phyloP scores from a whole-genome alignment of 192 early-diverging fungal species.

The Rhizophagus clarus region DNA sequence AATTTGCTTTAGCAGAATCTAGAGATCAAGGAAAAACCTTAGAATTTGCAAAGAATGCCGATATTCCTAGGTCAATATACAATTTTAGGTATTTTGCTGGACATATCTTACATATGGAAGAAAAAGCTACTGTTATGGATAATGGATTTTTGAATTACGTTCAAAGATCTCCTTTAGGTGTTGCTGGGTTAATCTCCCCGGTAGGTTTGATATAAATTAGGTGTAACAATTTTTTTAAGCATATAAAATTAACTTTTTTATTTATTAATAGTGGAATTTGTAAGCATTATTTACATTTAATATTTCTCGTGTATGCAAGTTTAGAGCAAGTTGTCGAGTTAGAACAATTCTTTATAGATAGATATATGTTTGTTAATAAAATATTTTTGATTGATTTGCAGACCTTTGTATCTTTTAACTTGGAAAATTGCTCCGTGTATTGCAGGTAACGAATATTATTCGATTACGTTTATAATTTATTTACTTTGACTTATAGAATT shows the following conservation, averaged over 20 bases:
- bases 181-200: slow-evolving; percentile 72
- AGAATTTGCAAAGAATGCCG: slow-evolving; percentile 54
- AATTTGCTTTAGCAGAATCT: slow-evolving; percentile 67
- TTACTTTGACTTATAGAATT: neutral
- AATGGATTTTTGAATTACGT: slow-evolving; percentile 53
- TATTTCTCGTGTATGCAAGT: no score
- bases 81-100: slow-evolving; percentile 77
- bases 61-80: slow-evolving; percentile 62
- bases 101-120: slow-evolving; percentile 49
- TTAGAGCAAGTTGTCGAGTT: no score
- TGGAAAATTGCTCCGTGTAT: slow-evolving; percentile 80
- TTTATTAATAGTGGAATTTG: slow-evolving; percentile 52
- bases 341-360: no score
- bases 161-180: slow-evolving; percentile 59
- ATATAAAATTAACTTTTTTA: no score
- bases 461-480: neutral
- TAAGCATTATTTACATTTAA: slow-evolving; percentile 19
- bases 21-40: slow-evolving; percentile 76
- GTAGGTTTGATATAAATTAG: neutral
- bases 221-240: neutral
- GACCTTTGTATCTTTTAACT: slow-evolving; percentile 68
- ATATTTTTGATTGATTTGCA: neutral
- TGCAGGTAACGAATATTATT: slow-evolving; percentile 38
- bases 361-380: neutral
- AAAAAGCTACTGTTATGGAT: slow-evolving; percentile 50